Conservation (phyloP, 2,329 filamentous ascomycete genomes). For the Domatiomyces globalis region DNA sequence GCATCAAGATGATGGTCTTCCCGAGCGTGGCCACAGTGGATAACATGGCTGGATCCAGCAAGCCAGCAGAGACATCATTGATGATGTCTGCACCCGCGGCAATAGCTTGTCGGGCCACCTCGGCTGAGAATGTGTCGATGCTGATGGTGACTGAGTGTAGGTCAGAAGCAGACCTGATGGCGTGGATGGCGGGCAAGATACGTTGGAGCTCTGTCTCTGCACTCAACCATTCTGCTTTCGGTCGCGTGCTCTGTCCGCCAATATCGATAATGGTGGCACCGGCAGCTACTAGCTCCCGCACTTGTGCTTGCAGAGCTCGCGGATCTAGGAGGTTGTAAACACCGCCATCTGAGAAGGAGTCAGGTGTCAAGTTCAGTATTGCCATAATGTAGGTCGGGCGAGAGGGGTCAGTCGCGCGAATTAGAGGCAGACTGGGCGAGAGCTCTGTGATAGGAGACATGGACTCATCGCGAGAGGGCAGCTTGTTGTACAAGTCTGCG, state of each 20-base stretch:
- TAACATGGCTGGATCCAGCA: conserved; percentile 69
- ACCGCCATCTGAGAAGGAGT: conserved; percentile 93
- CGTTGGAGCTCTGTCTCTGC: conserved; percentile 61
- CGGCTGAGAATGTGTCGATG: conserved; percentile 82
- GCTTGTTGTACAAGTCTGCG: conserved; percentile 10
- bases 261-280: conserved; percentile 82
- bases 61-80: conserved; percentile 83
- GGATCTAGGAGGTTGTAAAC: conserved; percentile 39
- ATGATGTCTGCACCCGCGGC: conserved; percentile 75
- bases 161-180: conserved; percentile 50
- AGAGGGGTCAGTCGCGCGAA: conserved; percentile 42
- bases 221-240: conserved; percentile 54
- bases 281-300: conserved; percentile 47
- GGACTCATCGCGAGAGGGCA: conserved; percentile 30
- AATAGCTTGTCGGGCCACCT: conserved; percentile 64
- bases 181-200: conserved; percentile 62
- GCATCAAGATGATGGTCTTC: conserved; percentile 73
- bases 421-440: conserved; percentile 30
- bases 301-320: conserved; percentile 40
- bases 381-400: conserved; percentile 73
- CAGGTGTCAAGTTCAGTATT: conserved; percentile 85
- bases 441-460: conserved; percentile 26
- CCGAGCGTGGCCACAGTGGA: conserved; percentile 61
- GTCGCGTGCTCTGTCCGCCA: conserved; percentile 84
- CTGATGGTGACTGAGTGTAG: conserved; percentile 57